Base-by-base conservation (phyloP, 2,329 filamentous ascomycete genomes). In the Aspergillus sp. region DNA sequence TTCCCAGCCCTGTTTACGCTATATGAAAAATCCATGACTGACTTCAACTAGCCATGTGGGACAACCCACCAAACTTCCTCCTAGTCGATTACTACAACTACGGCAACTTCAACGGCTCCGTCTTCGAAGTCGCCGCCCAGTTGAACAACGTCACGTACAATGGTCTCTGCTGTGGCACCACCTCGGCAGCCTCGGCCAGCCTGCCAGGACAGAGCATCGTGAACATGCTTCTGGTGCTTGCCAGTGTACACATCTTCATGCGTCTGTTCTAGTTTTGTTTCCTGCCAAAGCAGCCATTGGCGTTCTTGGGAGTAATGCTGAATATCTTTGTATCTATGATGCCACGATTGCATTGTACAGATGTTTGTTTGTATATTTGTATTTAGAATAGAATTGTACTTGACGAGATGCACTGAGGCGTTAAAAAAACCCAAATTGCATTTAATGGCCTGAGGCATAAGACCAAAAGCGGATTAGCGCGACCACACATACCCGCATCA, bases 21-120 rank as follows among this genome's bases (percentile, higher is more conserved):
- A 12, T 27, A 32, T 44, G n/a, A 27, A 10, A 9, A 19, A 3
- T 4, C 5, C 7, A 26, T 26, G 3, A 39, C 36, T 39, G 26
- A 39, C 26, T 19, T 19, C 12, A n/a, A 12, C 19, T 72, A 71
- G 69, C 52, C 3, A 56, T 55, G 42, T 93, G 85, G 85, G 74
- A 74, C 19, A 77, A 79, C 6, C 75, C 86, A 0, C 88, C 88
- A 2, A 91, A 85, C 59, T 82, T 89, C 59, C 72, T 94, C 43
- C 82, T 93, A 45, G 86, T 93, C 28, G 88, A 94, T 63, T 93
- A 88, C 66, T 94, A 93, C 69, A 88, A 93, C 63, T 73, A 75
- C 50, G 86, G 85, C 29, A 73, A 69, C 33, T 77, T 74, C 70
- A 73, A 77, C 3, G 88, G 88, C 2, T 86, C 84, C 3, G 86